Percentiles rank a stretch among this genome's conserved stretches.
phyloP scores from a whole-genome alignment of 2,329 filamentous ascomycete genomes.

The Thermothelomyces thermophilus region DNA sequence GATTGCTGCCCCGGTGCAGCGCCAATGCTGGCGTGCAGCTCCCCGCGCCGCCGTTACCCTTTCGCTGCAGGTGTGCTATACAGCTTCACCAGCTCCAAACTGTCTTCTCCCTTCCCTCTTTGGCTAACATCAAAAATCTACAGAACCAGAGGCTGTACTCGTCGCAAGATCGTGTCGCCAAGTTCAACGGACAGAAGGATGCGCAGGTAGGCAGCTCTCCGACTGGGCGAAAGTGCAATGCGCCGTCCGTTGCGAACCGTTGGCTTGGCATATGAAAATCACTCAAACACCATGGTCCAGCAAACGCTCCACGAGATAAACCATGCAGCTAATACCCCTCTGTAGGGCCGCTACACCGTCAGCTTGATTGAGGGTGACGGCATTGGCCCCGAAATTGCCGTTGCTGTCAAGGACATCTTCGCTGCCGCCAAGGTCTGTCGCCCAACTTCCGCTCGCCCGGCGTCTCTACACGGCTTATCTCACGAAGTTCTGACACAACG shows the following conservation, averaged over 20 bases:
- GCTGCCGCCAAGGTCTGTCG: conserved; percentile 75
- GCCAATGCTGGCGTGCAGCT: conserved; percentile 69
- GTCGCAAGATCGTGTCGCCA: conserved; percentile 68
- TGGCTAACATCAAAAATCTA: conserved; percentile 25
- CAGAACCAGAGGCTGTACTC: conserved; percentile 58
- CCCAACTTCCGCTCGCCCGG: conserved; percentile 28
- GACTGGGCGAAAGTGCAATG: conserved; percentile 14
- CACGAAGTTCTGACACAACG: conserved; percentile 11
- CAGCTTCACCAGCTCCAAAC: conserved; percentile 3
- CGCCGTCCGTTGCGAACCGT: conserved; percentile 1
- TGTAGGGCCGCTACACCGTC: conserved; percentile 87
- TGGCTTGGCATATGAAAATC: conserved; percentile 20
- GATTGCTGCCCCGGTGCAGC: conserved; percentile 66
- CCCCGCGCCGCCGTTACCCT: conserved; percentile 47
- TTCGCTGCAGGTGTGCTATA: conserved; percentile 49
- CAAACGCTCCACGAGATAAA: conserved; percentile 10
- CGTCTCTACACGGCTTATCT: background rate
- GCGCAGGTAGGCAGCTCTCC: conserved; percentile 60
- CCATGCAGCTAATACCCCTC: conserved; percentile 23
- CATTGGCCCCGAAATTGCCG: conserved; percentile 94
- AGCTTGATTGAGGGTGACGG: conserved; percentile 98
- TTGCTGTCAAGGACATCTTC: conserved; percentile 99
- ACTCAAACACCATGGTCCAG: conserved; percentile 17
- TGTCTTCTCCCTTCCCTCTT: background rate
- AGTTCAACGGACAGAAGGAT: conserved; percentile 88